These are phyloP conservation scores for Silene latifolia DNA, from an alignment of 148 eudicot species.

Conservation along the genomic window DNA sequence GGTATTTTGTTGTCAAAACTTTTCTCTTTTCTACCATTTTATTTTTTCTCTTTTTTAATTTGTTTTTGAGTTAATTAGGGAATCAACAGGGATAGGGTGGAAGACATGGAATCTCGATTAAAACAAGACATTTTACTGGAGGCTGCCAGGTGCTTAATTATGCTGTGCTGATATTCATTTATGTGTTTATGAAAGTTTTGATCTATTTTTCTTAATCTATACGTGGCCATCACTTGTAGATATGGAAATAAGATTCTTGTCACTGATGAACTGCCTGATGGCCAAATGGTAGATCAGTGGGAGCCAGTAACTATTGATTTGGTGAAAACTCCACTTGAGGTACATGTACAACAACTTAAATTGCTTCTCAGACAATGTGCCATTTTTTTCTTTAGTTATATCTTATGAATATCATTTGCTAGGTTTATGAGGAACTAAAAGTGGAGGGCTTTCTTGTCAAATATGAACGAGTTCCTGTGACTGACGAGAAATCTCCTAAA, in stretches of 20 bases:
- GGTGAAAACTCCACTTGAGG: constrained; percentile 89
- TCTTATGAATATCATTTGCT: constrained; percentile 21
- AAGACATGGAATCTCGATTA: constrained; percentile 94
- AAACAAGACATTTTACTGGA: constrained; percentile 82
- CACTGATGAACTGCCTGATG: constrained; percentile 96
- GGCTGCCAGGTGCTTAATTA: constrained; percentile 67
- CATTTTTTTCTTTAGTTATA: constrained; percentile 17
- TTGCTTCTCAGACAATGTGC: neutral
- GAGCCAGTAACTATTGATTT: constrained; percentile 79
- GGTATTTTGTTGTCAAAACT: too few relatives aligned
- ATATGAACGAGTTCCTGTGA: constrained; percentile 90
- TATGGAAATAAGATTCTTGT: constrained; percentile 89
- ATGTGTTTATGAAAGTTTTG: constrained; percentile 7
- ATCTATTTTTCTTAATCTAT: neutral
- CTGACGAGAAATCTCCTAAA: constrained; percentile 94
- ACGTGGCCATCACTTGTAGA: constrained; percentile 39
- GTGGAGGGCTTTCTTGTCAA: constrained; percentile 59
- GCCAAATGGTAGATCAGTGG: constrained; percentile 99
- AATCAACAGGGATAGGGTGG: constrained; percentile 90
- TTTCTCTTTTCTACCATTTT: neutral
- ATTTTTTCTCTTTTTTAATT: neutral
- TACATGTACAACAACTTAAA: constrained; percentile 17
- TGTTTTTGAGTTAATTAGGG: constrained; percentile 58
- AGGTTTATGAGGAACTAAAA: constrained; percentile 87
- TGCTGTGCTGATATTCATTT: neutral